A percentile compares a stretch with the other conserved stretches of the same genome.
These are phyloP conservation scores for Kluyveromyces dobzhanskii DNA, from an alignment of 805 yeast species.

Conservation along the genomic window DNA sequence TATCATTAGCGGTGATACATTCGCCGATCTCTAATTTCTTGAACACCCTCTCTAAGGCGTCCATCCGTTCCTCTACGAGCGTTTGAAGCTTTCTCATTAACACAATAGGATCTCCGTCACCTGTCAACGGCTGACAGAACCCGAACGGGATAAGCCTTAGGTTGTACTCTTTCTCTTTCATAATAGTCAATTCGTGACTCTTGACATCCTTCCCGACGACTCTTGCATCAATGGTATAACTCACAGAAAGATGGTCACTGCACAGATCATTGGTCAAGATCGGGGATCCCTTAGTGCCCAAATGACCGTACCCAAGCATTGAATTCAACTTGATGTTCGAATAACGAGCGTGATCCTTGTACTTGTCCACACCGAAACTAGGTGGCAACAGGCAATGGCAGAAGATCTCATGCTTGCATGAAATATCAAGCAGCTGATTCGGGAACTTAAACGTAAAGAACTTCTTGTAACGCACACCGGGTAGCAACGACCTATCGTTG, in stretches of 20 bases:
- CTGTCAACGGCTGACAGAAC: conserved; percentile 18
- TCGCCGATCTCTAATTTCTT: conserved; percentile 16
- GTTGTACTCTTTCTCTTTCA: conserved; percentile 31
- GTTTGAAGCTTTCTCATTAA: conserved; percentile 19
- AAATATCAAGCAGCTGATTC: conserved; percentile 40
- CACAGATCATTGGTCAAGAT: conserved; percentile 43
- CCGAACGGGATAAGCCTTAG: conserved; percentile 36
- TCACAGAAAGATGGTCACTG: conserved; percentile 38
- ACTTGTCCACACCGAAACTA: conserved; percentile 32
- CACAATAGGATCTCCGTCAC: conserved; percentile 13
- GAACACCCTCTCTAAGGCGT: conserved; percentile 19
- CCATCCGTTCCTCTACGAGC: conserved; percentile 22
- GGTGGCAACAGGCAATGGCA: conserved; percentile 35
- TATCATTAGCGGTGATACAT: conserved; percentile 19
- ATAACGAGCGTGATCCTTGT: conserved; percentile 26
- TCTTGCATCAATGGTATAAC: conserved; percentile 49
- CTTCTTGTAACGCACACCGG: conserved; percentile 45
- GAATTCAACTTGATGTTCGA: conserved; percentile 26
- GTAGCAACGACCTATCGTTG: conserved; percentile 39
- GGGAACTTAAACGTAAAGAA: conserved; percentile 54
- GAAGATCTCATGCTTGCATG: conserved; percentile 40
- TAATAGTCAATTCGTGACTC: conserved; percentile 23
- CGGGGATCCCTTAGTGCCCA: conserved; percentile 45
- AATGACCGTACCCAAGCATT: conserved; percentile 41
- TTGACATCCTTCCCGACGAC: conserved; percentile 39